These are phyloP conservation scores for Astragalus glycyphyllos DNA, from an alignment of 306 rosid genomes.

Conservation along the genomic window DNA sequence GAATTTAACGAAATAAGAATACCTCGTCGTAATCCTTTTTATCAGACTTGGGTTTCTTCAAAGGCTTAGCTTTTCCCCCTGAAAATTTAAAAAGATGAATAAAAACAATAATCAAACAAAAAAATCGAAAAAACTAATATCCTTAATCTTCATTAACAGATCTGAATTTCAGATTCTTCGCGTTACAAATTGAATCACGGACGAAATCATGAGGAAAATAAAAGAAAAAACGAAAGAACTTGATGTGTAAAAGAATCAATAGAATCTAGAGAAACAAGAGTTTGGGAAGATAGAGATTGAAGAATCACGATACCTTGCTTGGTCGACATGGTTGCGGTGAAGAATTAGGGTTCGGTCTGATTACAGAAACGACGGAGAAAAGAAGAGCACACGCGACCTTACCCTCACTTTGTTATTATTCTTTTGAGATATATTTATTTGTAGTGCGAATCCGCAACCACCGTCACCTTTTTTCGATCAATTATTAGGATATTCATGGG, in stretches of 20 bases:
- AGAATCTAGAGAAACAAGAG: conserved; percentile 18
- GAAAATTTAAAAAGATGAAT: not conserved
- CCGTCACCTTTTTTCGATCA: not conserved
- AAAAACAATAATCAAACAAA: not conserved
- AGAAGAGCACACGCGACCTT: conserved; percentile 33
- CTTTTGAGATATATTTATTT: not conserved
- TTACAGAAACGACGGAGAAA: conserved; percentile 33
- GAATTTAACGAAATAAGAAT: conserved; percentile 41
- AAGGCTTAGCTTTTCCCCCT: conserved; percentile 98
- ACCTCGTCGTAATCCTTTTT: conserved; percentile 93
- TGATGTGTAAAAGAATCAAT: not conserved
- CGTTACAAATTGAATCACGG: not conserved
- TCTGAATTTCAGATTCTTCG: not conserved
- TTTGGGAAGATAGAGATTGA: not conserved
- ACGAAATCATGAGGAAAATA: not conserved
- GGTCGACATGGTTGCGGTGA: conserved; percentile 75
- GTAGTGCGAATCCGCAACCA: not conserved
- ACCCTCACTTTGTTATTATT: too few species aligned
- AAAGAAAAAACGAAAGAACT: not conserved
- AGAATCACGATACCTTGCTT: conserved; percentile 66
- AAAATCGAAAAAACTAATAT: not conserved
- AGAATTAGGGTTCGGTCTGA: conserved; percentile 53
- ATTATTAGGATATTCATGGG: too few species aligned
- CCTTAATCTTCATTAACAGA: not conserved
- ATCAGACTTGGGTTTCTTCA: conserved; percentile 90